phyloP scores from a whole-genome alignment of 305 asterid species.

The Withania somnifera region DNA sequence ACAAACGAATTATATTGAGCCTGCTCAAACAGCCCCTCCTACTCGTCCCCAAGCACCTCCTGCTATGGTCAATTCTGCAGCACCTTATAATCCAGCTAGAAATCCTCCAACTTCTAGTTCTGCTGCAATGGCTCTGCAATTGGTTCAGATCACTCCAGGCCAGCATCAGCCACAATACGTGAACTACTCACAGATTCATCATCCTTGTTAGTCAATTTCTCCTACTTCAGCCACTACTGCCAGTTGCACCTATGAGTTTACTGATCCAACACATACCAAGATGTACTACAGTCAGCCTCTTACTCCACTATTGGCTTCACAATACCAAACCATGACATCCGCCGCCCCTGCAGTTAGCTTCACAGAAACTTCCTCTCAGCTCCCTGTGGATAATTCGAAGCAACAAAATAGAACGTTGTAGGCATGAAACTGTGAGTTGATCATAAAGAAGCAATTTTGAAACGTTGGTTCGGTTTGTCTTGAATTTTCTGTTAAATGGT shows the following conservation, averaged over 20 bases:
- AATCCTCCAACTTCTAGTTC: conserved; percentile 38
- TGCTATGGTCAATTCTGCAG: conserved; percentile 18
- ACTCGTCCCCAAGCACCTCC: conserved; percentile 41
- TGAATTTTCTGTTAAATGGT: conserved; percentile 19
- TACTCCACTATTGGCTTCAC: conserved; percentile 63
- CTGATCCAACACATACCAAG: conserved; percentile 62
- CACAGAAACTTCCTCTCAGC: conserved; percentile 51
- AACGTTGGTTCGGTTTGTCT: conserved; percentile 35
- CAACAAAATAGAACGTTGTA: conserved; percentile 47
- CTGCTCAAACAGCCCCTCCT: conserved; percentile 32
- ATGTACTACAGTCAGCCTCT: conserved; percentile 60
- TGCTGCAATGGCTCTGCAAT: conserved; percentile 31
- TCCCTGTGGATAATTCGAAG: conserved; percentile 43
- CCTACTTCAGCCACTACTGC: conserved; percentile 48
- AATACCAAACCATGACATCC: conserved; percentile 65
- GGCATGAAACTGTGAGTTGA: conserved; percentile 44
- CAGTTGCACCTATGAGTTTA: conserved; percentile 48
- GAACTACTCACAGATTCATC: conserved; percentile 62
- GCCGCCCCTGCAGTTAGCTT: conserved; percentile 26
- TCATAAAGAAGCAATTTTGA: conserved; percentile 65
- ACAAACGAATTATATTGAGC: conserved; percentile 46
- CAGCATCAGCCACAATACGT: conserved; percentile 49
- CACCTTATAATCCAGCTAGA: conserved; percentile 31
- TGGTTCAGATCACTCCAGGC: conserved; percentile 44
- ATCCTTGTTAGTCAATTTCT: conserved; percentile 58